phyloP scores from a whole-genome alignment of 805 yeast species.

The Schwanniomyces vanrijiae region DNA sequence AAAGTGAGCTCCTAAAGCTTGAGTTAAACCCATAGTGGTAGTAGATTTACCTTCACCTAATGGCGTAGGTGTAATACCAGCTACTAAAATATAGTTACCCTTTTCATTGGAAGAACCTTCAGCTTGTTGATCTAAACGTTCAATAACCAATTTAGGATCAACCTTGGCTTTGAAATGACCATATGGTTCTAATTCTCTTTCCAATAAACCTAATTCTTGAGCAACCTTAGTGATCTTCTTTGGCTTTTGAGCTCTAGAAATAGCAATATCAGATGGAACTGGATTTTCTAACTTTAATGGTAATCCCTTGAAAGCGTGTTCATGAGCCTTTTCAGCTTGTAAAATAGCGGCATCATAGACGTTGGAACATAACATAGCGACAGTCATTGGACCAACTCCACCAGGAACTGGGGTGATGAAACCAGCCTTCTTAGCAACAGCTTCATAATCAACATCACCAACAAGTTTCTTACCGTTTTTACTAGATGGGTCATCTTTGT shows the following conservation, averaged over 20 bases:
- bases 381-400: constrained; percentile 99
- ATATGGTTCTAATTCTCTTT: constrained; percentile 78
- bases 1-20: constrained; percentile 91
- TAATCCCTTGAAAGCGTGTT: constrained; percentile 53
- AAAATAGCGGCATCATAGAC: constrained; percentile 77
- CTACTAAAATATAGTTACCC: constrained; percentile 88
- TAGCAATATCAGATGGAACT: constrained; percentile 89
- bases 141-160: constrained; percentile 41
- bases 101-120: constrained; percentile 63
- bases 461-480: constrained; percentile 81
- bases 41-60: constrained; percentile 98
- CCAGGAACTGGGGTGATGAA: constrained; percentile 96
- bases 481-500: constrained; percentile 69
- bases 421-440: constrained; percentile 61
- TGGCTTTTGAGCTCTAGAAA: constrained; percentile 86
- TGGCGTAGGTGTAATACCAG: constrained; percentile 98
- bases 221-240: constrained; percentile 78
- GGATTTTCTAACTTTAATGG: constrained; percentile 54
- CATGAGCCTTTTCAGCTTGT: constrained; percentile 47
- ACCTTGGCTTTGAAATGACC: constrained; percentile 92
- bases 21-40: constrained; percentile 95
- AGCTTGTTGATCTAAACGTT: constrained; percentile 56
- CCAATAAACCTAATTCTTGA: constrained; percentile 74
- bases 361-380: constrained; percentile 88
- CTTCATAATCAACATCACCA: constrained; percentile 90